These are phyloP conservation scores for Colletotrichum euphorbiae DNA, from an alignment of 2,329 filamentous ascomycete genomes.

Conservation along the genomic window DNA sequence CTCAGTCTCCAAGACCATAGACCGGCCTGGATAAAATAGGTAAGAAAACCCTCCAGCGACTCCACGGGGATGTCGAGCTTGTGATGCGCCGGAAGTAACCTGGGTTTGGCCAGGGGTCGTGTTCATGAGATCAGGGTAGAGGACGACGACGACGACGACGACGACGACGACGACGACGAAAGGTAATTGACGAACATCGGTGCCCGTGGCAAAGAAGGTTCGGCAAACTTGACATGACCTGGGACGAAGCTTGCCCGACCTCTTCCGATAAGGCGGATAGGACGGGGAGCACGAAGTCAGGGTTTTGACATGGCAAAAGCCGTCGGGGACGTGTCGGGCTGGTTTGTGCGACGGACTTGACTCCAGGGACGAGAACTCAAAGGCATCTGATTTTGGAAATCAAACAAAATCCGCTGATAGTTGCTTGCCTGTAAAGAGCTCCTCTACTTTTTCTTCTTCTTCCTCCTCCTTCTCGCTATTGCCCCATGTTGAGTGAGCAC, in stretches of 20 bases:
- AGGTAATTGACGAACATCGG: constrained; percentile 6
- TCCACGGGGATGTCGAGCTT: background rate
- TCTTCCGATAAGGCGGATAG: constrained; percentile 23
- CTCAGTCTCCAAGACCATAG: constrained; percentile 9
- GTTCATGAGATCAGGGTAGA: background rate
- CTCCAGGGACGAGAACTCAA: constrained; percentile 37
- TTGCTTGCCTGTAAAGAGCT: too few species aligned
- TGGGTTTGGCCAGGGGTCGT: constrained; percentile 16
- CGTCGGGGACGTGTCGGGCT: background rate
- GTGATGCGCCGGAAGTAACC: constrained; percentile 17
- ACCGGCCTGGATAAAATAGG: background rate
- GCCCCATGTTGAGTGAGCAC: background rate
- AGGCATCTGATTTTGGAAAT: constrained; percentile 34
- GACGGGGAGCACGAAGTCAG: constrained; percentile 5
- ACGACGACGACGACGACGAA: background rate
- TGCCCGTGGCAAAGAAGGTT: constrained; percentile 14
- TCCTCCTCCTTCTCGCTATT: background rate
- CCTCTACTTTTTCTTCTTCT: background rate
- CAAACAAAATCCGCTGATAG: constrained; percentile 17
- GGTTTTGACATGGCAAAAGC: constrained; percentile 5
- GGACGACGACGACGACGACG: background rate
- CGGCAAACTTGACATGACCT: constrained; percentile 22
- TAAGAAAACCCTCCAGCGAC: constrained; percentile 7
- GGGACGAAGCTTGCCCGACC: constrained; percentile 19
- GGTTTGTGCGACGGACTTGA: constrained; percentile 22